Conservation (phyloP, 495 filamentous ascomycete species). For the Rostrohypoxylon terebratum region DNA sequence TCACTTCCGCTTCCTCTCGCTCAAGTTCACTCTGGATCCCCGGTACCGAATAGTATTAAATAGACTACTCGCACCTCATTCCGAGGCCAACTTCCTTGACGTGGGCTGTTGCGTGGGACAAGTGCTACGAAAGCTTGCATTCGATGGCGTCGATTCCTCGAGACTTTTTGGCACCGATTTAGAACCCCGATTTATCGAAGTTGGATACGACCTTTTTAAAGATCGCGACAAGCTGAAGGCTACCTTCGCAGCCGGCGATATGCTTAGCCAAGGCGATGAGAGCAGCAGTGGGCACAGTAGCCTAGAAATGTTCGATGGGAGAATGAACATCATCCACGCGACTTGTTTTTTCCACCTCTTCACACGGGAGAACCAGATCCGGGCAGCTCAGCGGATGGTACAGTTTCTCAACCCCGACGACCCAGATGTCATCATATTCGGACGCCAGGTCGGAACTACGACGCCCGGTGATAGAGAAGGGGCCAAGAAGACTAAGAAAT, state of each 20-base stretch:
- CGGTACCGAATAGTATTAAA: conserved; percentile 55
- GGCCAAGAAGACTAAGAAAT: conserved; percentile 47
- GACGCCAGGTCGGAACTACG: conserved; percentile 57
- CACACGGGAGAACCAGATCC: conserved; percentile 54
- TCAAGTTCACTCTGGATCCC: conserved; percentile 51
- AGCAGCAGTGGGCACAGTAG: conserved; percentile 29
- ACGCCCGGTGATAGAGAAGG: conserved; percentile 40
- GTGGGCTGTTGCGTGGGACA: conserved; percentile 64
- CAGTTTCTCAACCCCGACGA: conserved; percentile 51
- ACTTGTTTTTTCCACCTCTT: conserved; percentile 62
- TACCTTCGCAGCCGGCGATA: conserved; percentile 51
- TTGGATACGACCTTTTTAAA: conserved; percentile 56
- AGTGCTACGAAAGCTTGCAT: conserved; percentile 58
- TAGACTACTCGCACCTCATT: conserved; percentile 54
- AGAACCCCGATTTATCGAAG: conserved; percentile 56
- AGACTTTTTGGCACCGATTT: conserved; percentile 59
- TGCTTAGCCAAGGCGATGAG: conserved; percentile 27
- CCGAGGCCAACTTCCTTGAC: conserved; percentile 54
- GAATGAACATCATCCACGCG: conserved; percentile 56
- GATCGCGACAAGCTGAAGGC: conserved; percentile 47
- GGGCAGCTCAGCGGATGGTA: conserved; percentile 51
- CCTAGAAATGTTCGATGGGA: conserved; percentile 45
- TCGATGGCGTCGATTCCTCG: conserved; percentile 55
- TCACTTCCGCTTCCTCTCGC: conserved; percentile 62
- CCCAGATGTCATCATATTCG: conserved; percentile 55